These are phyloP conservation scores for Ceratocystiopsis brevicomis DNA, from an alignment of 2,329 filamentous ascomycete genomes.

Conservation along the genomic window DNA sequence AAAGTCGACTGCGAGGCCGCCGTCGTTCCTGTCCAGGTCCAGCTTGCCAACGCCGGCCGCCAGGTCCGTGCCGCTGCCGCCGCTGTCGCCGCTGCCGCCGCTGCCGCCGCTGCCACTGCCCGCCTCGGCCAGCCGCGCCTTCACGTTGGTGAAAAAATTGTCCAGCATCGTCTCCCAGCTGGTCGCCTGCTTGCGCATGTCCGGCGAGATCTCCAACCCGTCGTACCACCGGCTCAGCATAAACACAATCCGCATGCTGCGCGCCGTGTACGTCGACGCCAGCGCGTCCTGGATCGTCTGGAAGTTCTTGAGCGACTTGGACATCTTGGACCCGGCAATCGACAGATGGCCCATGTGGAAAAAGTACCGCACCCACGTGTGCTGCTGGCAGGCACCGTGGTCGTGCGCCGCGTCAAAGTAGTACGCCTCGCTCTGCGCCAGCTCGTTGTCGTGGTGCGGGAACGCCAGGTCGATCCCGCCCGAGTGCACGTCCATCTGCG, in stretches of 20 bases:
- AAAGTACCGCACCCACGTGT: conserved; percentile 53
- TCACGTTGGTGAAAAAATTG: conserved; percentile 10
- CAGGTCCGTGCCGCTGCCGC: not conserved
- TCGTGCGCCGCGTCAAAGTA: conserved; percentile 25
- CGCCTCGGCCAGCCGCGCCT: conserved; percentile 6
- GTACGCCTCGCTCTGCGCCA: conserved; percentile 55
- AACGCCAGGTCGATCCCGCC: conserved; percentile 46
- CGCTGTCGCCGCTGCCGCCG: not conserved
- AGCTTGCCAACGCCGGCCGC: not conserved
- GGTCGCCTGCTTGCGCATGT: conserved; percentile 37
- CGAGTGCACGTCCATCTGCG: conserved; percentile 51
- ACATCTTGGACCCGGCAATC: conserved; percentile 43
- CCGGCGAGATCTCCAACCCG: conserved; percentile 50
- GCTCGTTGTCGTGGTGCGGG: conserved; percentile 38
- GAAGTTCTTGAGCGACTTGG: conserved; percentile 55
- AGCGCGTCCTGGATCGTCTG: conserved; percentile 50
- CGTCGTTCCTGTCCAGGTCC: too few relatives aligned
- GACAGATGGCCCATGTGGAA: conserved; percentile 47
- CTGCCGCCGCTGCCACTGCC: conserved; percentile 1
- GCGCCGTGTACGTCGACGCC: conserved; percentile 41
- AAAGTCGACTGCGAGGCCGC: conserved; percentile 20
- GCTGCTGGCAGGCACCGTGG: conserved; percentile 18
- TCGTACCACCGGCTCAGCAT: conserved; percentile 50
- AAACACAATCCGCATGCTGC: conserved; percentile 49
- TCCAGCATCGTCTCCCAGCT: conserved; percentile 33